A percentile compares a stretch with the other conserved stretches of the same genome.
Conservation (phyloP, 192 early-diverging fungal genomes). For the Thoreauomyces humboldtii region DNA sequence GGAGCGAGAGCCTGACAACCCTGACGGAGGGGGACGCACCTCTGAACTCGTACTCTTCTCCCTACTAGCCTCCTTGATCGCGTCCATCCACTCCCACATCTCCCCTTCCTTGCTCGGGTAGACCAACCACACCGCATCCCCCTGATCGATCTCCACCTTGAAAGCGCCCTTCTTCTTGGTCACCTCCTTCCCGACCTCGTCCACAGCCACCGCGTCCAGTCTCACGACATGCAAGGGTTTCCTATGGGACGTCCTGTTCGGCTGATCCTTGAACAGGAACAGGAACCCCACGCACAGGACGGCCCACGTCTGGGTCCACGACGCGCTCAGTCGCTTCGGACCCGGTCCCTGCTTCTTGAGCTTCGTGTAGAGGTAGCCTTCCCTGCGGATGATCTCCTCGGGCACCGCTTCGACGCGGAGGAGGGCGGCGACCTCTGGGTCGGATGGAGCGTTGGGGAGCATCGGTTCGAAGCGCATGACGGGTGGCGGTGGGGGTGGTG, state of each 20-base stretch:
- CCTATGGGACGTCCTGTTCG: slow-evolving; percentile 26
- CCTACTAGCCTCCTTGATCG: slow-evolving; percentile 29
- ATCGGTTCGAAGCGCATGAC: slow-evolving; percentile 1
- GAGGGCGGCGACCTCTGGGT: slow-evolving; percentile 3
- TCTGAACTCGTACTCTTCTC: slow-evolving; percentile 41
- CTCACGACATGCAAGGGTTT: slow-evolving; percentile 38
- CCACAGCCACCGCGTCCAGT: slow-evolving; percentile 30
- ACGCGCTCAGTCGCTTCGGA: slow-evolving; percentile 22
- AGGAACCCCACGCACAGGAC: slow-evolving; percentile 50
- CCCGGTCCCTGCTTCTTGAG: slow-evolving; percentile 11
- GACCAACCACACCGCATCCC: slow-evolving; percentile 33
- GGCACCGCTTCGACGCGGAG: slow-evolving; percentile 28
- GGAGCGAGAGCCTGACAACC: too few species aligned
- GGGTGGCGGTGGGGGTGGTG: slow-evolving; percentile 18
- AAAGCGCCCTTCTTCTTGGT: slow-evolving; percentile 46
- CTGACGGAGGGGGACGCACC: slow-evolving; percentile 30
- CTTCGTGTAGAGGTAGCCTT: slow-evolving; percentile 42
- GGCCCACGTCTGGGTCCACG: slow-evolving; percentile 41
- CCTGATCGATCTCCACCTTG: slow-evolving; percentile 16
- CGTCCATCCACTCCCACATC: slow-evolving; percentile 39
- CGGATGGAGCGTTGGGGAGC: neutral
- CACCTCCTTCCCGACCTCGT: slow-evolving; percentile 37
- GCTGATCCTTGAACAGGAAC: slow-evolving; percentile 49
- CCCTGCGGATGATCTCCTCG: slow-evolving; percentile 43
- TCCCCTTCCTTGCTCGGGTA: slow-evolving; percentile 36